phyloP scores from a whole-genome alignment of 441 rosid species.

The Erodium moschatum region DNA sequence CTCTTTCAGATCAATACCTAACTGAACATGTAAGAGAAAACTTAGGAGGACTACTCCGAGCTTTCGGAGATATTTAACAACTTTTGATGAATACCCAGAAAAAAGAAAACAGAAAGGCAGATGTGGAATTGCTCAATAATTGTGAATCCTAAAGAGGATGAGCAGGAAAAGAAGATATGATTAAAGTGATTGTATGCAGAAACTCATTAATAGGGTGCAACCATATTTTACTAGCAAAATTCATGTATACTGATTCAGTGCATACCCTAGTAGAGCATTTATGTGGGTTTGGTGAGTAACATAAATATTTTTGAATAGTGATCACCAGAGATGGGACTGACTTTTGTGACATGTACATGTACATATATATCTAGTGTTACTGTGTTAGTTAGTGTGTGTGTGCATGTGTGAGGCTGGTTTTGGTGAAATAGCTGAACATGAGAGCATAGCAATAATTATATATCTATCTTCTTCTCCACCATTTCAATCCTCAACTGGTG shows the following conservation, averaged over 20 bases:
- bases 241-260: neutral
- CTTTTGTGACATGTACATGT: neutral
- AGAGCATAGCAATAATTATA: neutral
- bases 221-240: constrained; percentile 2
- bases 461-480: neutral
- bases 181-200: neutral
- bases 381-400: neutral
- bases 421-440: neutral
- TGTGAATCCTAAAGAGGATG: neutral
- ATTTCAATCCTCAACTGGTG: neutral
- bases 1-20: neutral
- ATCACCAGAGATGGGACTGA: neutral
- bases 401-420: neutral
- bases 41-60: neutral
- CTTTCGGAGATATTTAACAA: neutral
- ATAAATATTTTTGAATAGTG: neutral
- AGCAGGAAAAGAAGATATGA: neutral
- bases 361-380: neutral
- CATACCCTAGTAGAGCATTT: neutral
- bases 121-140: neutral
- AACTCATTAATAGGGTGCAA: constrained; percentile 1
- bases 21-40: neutral
- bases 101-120: neutral
- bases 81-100: neutral
- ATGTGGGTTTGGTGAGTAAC: constrained; percentile 1